A percentile compares a stretch with the other conserved stretches of the same genome.
Evolutionary conservation across 163 green algal genomes (phyloP).

Genomic region (Scenedesmus sp.): DNA sequence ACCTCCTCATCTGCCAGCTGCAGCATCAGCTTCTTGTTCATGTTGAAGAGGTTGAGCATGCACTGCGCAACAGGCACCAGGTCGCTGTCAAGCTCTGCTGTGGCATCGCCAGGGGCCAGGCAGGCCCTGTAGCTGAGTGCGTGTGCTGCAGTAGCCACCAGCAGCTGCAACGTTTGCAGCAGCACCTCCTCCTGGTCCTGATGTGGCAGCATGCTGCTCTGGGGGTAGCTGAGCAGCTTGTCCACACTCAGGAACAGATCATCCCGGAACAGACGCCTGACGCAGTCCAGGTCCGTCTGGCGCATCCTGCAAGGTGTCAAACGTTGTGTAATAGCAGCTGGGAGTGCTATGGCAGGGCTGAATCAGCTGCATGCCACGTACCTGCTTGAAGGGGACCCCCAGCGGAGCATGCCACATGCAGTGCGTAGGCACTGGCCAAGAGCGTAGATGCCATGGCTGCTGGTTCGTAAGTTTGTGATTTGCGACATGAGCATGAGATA

Average conservation of each 20-base stretch:
- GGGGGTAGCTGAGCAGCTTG: constrained; percentile 36
- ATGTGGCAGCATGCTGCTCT: neutral
- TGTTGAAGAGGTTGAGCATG: constrained; percentile 32
- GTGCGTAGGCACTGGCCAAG: constrained; percentile 10
- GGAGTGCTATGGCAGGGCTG: neutral
- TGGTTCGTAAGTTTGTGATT: neutral
- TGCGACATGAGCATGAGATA: neutral
- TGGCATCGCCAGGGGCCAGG: neutral
- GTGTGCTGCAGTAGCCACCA: neutral
- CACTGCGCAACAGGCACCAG: constrained; percentile 18
- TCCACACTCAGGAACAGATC: constrained; percentile 26
- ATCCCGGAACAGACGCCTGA: constrained; percentile 43
- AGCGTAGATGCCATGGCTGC: neutral
- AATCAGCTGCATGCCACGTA: neutral
- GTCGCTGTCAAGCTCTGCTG: constrained; percentile 33
- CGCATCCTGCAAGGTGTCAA: constrained; percentile 23
- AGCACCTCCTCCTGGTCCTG: constrained; percentile 10
- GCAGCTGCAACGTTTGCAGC: neutral
- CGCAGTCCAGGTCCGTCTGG: constrained; percentile 32
- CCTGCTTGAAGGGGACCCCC: neutral
- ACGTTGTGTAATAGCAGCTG: neutral
- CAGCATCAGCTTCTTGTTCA: neutral
- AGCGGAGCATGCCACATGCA: neutral
- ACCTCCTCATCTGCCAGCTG: neutral
- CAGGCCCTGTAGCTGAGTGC: neutral